Base-by-base conservation (phyloP, 2,329 filamentous ascomycete species). In the Cyanodermella asteris region DNA sequence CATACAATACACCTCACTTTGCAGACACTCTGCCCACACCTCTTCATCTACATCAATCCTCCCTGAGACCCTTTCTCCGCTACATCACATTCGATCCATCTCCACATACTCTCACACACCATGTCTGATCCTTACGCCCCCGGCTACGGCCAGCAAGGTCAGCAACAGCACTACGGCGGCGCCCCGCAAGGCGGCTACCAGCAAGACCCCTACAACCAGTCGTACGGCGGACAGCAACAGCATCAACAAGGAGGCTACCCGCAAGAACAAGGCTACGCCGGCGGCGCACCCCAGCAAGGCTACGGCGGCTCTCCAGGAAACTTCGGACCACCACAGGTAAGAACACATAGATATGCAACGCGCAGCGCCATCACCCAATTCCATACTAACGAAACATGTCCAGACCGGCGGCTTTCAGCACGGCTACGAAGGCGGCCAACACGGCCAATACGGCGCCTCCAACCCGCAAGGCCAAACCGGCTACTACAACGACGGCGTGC, bases 61-160 rank as follows among this genome's bases (percentile, higher is more conserved):
- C n/a, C n/a, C n/a, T n/a, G n/a, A n/a, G n/a, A n/a, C n/a, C n/a
- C n/a, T n/a, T n/a, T n/a, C n/a, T n/a, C n/a, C n/a, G n/a, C n/a
- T n/a, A n/a, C n/a, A n/a, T n/a, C n/a, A n/a, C n/a, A n/a, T n/a
- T n/a, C n/a, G n/a, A n/a, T n/a, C n/a, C n/a, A n/a, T n/a, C n/a
- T n/a, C n/a, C n/a, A n/a, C n/a, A n/a, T n/a, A n/a, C n/a, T n/a
- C n/a, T n/a, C n/a, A n/a, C 14, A 3, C 34, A 44, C 18, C 29
- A 64, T 63, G 59, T 61, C 57, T 10, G 56, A 56, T 30, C 55
- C 55, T 18, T 61, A 62, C 47, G n/a, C n/a, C n/a, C n/a, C n/a
- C n/a, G n/a, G n/a, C n/a, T n/a, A n/a, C n/a, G n/a, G n/a, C n/a
- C n/a, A n/a, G n/a, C n/a, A n/a, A n/a, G 50, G 57, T 33, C 46